Evolutionary conservation across 1,284 basidiomycete genomes (phyloP), one percentile per base, ranked within the genome.

Genomic region (Earliella scabrosa): DNA sequence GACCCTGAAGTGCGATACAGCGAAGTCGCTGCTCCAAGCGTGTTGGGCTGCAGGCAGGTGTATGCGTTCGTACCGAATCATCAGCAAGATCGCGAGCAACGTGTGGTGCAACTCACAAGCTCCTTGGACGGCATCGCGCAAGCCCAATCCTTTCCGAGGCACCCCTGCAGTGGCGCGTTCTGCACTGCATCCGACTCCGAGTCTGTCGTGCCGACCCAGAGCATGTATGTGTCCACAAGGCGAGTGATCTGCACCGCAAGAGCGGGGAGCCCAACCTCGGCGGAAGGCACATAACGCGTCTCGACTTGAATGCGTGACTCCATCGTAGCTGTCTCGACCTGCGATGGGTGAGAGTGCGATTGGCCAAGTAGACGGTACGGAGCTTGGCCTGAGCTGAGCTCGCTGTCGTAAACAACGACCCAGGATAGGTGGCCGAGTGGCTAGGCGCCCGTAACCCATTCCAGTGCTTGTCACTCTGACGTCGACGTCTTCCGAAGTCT

Each of bases 131-230:
- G 91, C 90, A 94, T 93, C 32, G 88, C 91, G 63, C 88, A 92
- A 9, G 88, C 88, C 92, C 92, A 95, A 64, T 95, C 92, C 54
- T 75, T 80, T 60, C 85, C 85, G 41, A 94, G 73, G 43, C 69
- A 76, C 36, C 88, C 90, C 39, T 77, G 74, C 39, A 72, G 67
- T 2, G 80, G 72, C 26, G 82, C 83, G 40, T 71, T 76, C 39
- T 74, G 73, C 26, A 81, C 82, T 54, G 80, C 77, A 56, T 82
- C 82, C 46, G 73, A 71, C 27, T 71, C 60, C 29, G 71, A 73
- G 32, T 81, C 78, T n/a, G 82, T 85, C 7, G 76, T 76, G 2
- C 92, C 91, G 39, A 90, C 77, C 92, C 92, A 95, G 43, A 95
- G 68, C 85, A 95, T 88, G 69, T 89, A 91, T 49, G 91, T 90